Conservation (phyloP, 192 early-diverging fungal genomes). For the Coemansia sp. region DNA sequence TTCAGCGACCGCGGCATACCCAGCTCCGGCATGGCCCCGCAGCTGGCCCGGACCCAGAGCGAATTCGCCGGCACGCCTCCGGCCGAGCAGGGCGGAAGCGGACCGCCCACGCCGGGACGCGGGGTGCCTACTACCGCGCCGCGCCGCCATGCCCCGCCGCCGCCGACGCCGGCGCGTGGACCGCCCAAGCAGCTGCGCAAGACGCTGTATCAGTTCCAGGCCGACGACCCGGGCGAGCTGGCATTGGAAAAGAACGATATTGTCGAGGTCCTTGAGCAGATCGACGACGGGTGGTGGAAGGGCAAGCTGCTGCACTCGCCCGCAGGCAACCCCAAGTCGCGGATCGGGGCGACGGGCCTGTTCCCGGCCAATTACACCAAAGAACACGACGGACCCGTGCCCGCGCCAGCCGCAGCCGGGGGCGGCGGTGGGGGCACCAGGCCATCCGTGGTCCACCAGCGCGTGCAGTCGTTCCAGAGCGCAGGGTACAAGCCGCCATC, state of each 20-base stretch:
- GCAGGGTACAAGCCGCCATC: constrained; percentile 26
- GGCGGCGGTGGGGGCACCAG: not conserved
- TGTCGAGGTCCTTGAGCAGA: constrained; percentile 75
- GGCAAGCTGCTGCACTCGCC: constrained; percentile 67
- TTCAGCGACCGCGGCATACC: constrained; percentile 20
- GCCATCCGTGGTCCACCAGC: constrained; percentile 14
- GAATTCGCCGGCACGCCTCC: constrained; percentile 20
- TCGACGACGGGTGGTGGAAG: constrained; percentile 94
- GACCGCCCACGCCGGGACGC: too few relatives aligned
- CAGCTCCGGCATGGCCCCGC: constrained; percentile 7
- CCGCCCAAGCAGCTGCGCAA: constrained; percentile 38
- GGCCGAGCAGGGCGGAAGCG: too few relatives aligned
- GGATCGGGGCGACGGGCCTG: constrained; percentile 60
- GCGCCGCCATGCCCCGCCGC: constrained; percentile 48
- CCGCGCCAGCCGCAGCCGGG: constrained; percentile 5
- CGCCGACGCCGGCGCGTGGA: constrained; percentile 43
- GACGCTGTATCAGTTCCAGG: constrained; percentile 77
- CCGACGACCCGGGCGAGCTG: constrained; percentile 73
- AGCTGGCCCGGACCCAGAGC: constrained; percentile 33
- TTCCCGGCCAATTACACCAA: constrained; percentile 93
- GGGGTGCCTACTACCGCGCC: constrained; percentile 30
- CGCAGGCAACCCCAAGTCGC: too few relatives aligned
- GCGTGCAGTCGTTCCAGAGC: constrained; percentile 15
- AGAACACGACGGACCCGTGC: constrained; percentile 46
- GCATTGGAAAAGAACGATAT: constrained; percentile 78